Conservation (phyloP, 352 stramenopile species). For the Globisporangium uncinulatum region DNA sequence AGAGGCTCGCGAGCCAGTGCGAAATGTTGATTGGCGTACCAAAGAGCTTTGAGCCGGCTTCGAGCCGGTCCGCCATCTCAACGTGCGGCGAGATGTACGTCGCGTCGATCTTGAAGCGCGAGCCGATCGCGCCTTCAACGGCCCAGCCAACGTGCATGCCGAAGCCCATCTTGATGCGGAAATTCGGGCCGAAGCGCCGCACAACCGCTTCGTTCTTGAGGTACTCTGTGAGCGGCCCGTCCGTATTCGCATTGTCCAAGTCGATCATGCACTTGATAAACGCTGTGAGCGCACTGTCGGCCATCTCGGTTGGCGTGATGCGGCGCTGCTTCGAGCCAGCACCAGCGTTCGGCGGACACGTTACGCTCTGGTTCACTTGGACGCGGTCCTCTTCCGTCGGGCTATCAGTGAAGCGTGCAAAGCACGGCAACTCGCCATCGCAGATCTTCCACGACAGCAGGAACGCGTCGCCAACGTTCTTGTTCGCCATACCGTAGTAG, state of each 20-base stretch:
- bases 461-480: constrained; percentile 91
- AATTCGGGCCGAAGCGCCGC: constrained; percentile 70
- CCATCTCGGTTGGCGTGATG: constrained; percentile 86
- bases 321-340: constrained; percentile 56
- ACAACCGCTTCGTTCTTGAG: constrained; percentile 65
- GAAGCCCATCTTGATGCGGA: constrained; percentile 92
- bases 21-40: constrained; percentile 78
- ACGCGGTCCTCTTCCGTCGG: constrained; percentile 67
- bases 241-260: constrained; percentile 76
- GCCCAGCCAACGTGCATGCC: constrained; percentile 96
- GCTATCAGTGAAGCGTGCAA: constrained; percentile 74
- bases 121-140: constrained; percentile 95
- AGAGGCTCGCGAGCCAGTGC: constrained; percentile 72
- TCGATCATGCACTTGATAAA: constrained; percentile 95
- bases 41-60: constrained; percentile 94
- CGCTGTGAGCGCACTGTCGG: constrained; percentile 91
- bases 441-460: constrained; percentile 94
- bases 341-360: constrained; percentile 60
- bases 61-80: constrained; percentile 91
- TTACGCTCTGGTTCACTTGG: constrained; percentile 66
- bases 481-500: constrained; percentile 87
- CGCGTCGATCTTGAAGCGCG: constrained; percentile 95
- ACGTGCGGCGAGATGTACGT: constrained; percentile 96
- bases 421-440: constrained; percentile 69
- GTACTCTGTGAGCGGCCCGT: constrained; percentile 70